phyloP scores from a whole-genome alignment of 129 eudicot genomes.

The Helianthus annuus region DNA sequence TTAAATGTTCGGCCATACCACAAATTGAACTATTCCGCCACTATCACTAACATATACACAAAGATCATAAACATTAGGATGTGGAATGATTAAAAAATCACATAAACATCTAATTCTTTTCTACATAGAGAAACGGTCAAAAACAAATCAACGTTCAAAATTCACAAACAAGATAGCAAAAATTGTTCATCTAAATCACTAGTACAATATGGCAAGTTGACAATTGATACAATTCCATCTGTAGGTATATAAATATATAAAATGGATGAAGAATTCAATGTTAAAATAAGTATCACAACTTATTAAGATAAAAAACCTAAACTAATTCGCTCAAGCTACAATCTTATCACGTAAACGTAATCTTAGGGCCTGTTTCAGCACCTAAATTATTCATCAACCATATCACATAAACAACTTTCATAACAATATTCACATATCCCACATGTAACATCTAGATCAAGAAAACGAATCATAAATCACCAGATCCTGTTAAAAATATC shows the following conservation, averaged over 20 bases:
- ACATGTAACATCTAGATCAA: neutral
- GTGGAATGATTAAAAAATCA: neutral
- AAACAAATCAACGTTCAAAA: constrained; percentile 13
- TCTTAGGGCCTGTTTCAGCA: too few relatives aligned
- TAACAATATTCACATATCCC: too few relatives aligned
- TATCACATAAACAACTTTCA: neutral
- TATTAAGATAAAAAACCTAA: neutral
- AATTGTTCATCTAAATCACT: too few relatives aligned
- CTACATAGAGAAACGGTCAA: neutral
- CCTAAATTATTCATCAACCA: neutral
- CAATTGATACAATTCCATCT: constrained; percentile 7
- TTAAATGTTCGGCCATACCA: neutral
- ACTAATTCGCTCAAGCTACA: constrained; percentile 7
- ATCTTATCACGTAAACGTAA: neutral
- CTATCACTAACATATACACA: neutral
- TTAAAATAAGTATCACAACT: neutral
- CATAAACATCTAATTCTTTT: neutral
- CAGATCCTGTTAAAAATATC: neutral
- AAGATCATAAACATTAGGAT: neutral
- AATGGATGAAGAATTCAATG: constrained; percentile 11
- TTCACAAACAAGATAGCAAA: too few relatives aligned
- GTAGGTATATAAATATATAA: neutral
- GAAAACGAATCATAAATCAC: neutral
- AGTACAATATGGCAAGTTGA: neutral
- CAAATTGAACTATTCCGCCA: neutral